A percentile compares a stretch with the other conserved stretches of the same genome.
phyloP scores from a whole-genome alignment of 2,329 filamentous ascomycete genomes.

The Diaporthe sp. region DNA sequence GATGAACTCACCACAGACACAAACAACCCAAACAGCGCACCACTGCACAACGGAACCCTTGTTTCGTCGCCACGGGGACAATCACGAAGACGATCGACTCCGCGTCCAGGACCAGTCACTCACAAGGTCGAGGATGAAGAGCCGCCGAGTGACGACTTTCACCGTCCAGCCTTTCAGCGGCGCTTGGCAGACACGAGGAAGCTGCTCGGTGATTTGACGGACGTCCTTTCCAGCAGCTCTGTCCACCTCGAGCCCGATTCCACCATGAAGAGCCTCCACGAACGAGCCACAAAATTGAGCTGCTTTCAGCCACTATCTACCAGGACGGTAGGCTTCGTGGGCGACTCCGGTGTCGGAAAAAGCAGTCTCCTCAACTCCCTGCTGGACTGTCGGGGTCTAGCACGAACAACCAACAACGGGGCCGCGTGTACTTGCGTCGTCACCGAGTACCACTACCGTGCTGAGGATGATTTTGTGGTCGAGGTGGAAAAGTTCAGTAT shows the following conservation, averaged over 20 bases:
- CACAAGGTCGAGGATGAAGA: constrained; percentile 6
- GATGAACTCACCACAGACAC: neutral
- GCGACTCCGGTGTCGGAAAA: constrained; percentile 63
- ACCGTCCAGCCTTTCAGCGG: constrained; percentile 52
- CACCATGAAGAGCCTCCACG: constrained; percentile 52
- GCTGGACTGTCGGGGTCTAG: constrained; percentile 56
- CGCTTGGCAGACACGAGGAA: constrained; percentile 51
- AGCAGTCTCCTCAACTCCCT: constrained; percentile 65
- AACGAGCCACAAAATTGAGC: constrained; percentile 50
- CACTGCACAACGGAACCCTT: neutral
- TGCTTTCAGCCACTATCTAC: constrained; percentile 55
- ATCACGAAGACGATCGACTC: neutral
- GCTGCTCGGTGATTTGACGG: constrained; percentile 48
- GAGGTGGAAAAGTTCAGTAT: constrained; percentile 51
- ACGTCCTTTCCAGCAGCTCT: constrained; percentile 51
- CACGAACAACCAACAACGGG: constrained; percentile 59
- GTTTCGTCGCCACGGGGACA: neutral
- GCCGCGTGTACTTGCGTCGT: constrained; percentile 62
- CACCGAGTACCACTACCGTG: constrained; percentile 60
- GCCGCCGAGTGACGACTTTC: constrained; percentile 49
- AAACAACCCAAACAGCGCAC: no score
- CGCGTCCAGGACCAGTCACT: neutral
- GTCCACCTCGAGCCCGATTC: constrained; percentile 55
- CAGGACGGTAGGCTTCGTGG: constrained; percentile 61
- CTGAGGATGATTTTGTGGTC: constrained; percentile 49